Base-by-base conservation (phyloP, 768 basidiomycete genomes). In the Xerocomus brunneocitrinus region DNA sequence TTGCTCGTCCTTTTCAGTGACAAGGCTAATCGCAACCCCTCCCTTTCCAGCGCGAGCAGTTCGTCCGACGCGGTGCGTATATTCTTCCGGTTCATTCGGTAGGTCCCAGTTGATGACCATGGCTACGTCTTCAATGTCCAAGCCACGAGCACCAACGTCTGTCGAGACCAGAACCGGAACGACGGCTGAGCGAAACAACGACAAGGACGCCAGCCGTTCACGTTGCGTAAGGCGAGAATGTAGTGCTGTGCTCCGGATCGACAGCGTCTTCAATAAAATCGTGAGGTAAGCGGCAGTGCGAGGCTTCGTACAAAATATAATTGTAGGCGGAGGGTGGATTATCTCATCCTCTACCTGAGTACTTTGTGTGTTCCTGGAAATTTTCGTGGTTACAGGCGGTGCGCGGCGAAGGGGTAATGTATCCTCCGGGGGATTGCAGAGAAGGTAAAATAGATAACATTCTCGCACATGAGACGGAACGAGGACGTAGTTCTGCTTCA, bases 41-140 rank as follows among this genome's bases (percentile, higher is more conserved):
- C 87, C 89, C 62, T 83, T 79, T 6, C 97, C 97, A 10, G 87
- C 89, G 62, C 94, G 84, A 30, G 94, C 94, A 24, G 94, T 98
- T 64, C 94, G 73, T 41, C 94, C 94, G 1, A 99, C 97, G 22
- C 97, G 82, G 73, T 99, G 97, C 2, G 92, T 89, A 65, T 99
- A 99, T 67, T 95, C 95, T 68, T 95, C 95, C 5, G 91, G 79
- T 65, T 87, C 85, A 12, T 79, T 76, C 13, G 97, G 97, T 57
- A 98, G 74, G 69, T 99, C 95, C 94, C 95, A 99, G 59, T 99
- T 98, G 53, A 99, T 78, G 19, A 99, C 92, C 76, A 98, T 83
- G 10, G 90, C 93, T 10, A 99, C 95, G 60, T 95, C 91, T 56
- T 92, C 92, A 52, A 98, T 95, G 72, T 98, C 97, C 54, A 99